Base-by-base conservation (phyloP, 495 filamentous ascomycete species). In the Rusavskia elegans region DNA sequence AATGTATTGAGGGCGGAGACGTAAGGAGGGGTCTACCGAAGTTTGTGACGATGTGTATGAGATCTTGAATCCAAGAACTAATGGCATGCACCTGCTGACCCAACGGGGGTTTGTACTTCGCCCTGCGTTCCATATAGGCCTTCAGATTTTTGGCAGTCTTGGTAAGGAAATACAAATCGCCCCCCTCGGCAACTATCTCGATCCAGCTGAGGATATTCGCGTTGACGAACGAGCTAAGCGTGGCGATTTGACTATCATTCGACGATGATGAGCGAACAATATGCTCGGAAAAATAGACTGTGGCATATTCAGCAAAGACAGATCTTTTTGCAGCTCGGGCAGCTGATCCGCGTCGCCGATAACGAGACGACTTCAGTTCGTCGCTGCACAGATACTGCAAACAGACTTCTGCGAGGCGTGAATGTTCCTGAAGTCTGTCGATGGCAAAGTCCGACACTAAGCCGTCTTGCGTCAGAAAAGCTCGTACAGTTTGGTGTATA, bases 121-220 rank as follows among this genome's bases (percentile, higher is more conserved):
- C 53, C 14, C 61, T 45, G 45, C 51, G 42, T 13, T 58, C 55
- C 19, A 61, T 44, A 51, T 66, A 70, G 3, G 38, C 51, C 52
- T 55, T 59, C 5, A 72, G 40, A 50, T 63, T 53, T 50, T 62
- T 64, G 17, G 66, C 58, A 19, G 61, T 55, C 17, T 41, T 58
- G 38, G 58, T 64, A 11, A 71, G 46, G 19, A 38, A 50, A 40
- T 42, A 44, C 36, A 70, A 53, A 45, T 66, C 51, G 48, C 53
- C 14, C 11, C 32, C 57, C 38, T 51, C 45, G 21, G 65, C 66
- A 40, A 68, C 45, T 35, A 37, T 20, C 53, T 71, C 68, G 5
- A 71, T 66, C 68, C 68, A 71, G 2, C 62, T 58, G 0, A 69
- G 49, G 9, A 65, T 55, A 54, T 66, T 68, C 2, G 40, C 40